Evolutionary conservation across 1,139 yeast genomes (phyloP).

Genomic region (Scheffersomyces cryptocercus): DNA sequence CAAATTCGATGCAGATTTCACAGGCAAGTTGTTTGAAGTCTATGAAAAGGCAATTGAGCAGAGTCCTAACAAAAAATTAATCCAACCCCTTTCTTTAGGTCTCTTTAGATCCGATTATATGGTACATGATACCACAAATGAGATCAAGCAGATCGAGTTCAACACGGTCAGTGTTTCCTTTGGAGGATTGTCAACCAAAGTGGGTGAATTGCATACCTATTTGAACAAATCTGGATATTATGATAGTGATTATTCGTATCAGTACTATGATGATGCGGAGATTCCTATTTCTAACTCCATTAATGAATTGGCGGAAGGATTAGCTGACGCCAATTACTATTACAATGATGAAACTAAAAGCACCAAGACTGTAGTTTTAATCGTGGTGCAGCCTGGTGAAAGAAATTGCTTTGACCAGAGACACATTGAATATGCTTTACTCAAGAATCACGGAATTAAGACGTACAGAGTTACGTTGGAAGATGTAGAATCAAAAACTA

Average conservation of each 20-base stretch:
- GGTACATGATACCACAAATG: conserved; percentile 41
- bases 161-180: conserved; percentile 95
- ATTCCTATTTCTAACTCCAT: conserved; percentile 72
- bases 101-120: conserved; percentile 90
- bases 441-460: conserved; percentile 55
- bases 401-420: conserved; percentile 92
- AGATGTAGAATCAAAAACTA: conserved; percentile 50
- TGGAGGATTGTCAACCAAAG: conserved; percentile 84
- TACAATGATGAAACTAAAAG: conserved; percentile 34
- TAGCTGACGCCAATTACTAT: conserved; percentile 63
- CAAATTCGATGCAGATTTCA: conserved; percentile 69
- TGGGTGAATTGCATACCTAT: conserved; percentile 72
- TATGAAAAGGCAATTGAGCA: conserved; percentile 47
- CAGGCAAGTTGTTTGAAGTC: conserved; percentile 72
- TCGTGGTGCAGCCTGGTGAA: conserved; percentile 83
- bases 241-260: conserved; percentile 32
- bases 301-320: conserved; percentile 62
- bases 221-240: conserved; percentile 60
- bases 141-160: conserved; percentile 90
- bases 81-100: conserved; percentile 76
- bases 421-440: conserved; percentile 69
- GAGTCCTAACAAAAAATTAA: conserved; percentile 42
- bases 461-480: conserved; percentile 69
- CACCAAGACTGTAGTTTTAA: conserved; percentile 57
- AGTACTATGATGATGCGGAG: conserved; percentile 47